phyloP scores from a whole-genome alignment of 2,329 filamentous ascomycete genomes.

The Claviceps maximensis region DNA sequence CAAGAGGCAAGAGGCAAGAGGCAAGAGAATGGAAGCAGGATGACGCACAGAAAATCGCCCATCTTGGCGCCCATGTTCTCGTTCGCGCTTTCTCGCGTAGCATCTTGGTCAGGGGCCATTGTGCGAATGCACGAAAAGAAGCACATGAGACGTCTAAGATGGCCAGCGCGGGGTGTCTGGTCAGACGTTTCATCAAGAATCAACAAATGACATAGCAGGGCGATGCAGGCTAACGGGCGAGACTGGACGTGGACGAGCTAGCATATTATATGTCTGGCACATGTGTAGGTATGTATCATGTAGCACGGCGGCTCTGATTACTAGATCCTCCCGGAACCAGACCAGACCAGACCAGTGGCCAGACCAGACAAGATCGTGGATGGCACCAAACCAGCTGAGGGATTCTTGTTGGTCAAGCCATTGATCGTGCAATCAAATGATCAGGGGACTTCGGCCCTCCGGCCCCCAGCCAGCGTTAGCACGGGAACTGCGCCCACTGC shows the following conservation, averaged over 20 bases:
- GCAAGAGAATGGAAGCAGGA: constrained; percentile 5
- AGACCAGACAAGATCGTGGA: neutral
- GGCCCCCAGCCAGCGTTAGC: neutral
- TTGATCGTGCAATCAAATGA: neutral
- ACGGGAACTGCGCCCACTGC: too few relatives aligned
- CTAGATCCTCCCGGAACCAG: neutral
- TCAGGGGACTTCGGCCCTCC: neutral
- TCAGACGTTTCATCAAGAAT: neutral
- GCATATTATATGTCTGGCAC: neutral
- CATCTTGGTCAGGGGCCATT: neutral
- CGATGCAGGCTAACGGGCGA: neutral
- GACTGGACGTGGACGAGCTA: neutral
- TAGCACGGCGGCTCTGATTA: neutral
- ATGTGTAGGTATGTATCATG: neutral
- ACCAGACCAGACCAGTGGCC: neutral
- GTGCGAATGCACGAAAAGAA: neutral
- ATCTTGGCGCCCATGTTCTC: constrained; percentile 21
- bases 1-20: too few relatives aligned
- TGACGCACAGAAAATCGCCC: constrained; percentile 20
- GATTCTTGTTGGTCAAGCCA: neutral
- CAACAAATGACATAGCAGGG: neutral
- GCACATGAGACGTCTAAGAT: neutral
- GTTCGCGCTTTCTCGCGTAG: neutral
- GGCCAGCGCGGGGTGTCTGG: neutral
- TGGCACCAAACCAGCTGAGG: neutral